Evolutionary conservation across 805 yeast genomes (phyloP).

Genomic region (Candida dajiaensis): DNA sequence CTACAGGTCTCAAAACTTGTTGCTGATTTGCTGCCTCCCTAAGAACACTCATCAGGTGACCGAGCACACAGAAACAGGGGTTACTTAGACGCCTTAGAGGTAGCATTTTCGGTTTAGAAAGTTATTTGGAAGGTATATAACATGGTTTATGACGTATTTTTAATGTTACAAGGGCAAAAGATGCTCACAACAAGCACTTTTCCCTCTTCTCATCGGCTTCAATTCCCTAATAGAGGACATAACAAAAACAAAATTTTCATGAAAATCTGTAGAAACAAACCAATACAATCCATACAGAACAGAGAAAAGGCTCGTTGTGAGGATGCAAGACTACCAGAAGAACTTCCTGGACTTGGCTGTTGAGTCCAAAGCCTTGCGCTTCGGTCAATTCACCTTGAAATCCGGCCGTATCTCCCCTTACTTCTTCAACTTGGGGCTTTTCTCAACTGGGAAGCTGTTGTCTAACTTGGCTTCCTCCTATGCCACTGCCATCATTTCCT

Average conservation of each 20-base stretch:
- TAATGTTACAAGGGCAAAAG: no score
- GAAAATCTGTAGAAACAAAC: neutral
- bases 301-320: neutral
- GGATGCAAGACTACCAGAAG: constrained; percentile 44
- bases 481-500: constrained; percentile 78
- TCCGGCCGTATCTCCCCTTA: constrained; percentile 95
- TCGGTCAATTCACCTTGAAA: constrained; percentile 85
- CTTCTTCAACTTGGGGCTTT: constrained; percentile 90
- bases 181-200: neutral
- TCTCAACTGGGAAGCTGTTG: constrained; percentile 73
- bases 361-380: constrained; percentile 74
- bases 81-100: no score
- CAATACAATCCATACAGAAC: neutral
- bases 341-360: constrained; percentile 78
- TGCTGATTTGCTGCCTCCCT: no score
- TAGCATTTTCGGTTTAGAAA: no score
- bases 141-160: no score
- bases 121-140: neutral
- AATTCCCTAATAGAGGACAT: neutral
- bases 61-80: no score
- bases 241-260: neutral
- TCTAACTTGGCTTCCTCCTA: constrained; percentile 83
- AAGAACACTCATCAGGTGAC: no score
- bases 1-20: no score
- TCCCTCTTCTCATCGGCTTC: neutral